Evolutionary conservation across 2,329 filamentous ascomycete genomes (phyloP), one percentile per base, ranked within the genome.

Genomic region (Alternaria angustiovoidea): DNA sequence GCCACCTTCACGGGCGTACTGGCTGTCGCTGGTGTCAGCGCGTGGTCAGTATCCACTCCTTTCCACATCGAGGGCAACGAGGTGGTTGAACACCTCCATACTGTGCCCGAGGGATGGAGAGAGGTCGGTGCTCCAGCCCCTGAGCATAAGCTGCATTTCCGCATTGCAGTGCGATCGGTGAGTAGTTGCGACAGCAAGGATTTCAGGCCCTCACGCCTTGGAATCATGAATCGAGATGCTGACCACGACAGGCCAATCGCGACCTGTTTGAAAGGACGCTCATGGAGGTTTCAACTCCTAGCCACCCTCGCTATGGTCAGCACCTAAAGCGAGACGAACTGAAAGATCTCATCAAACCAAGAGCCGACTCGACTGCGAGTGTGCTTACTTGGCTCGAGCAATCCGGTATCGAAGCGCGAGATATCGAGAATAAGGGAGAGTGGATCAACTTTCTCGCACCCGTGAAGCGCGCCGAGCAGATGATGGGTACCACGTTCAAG

Each of bases 281-380:
- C 9, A 81, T 88, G 57, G 84, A 88, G 42, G 81, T 91, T 30
- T 89, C 89, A 0, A 87, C 86, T 0, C 89, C 89, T 1, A 81
- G 80, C 28, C 83, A 88, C 65, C 75, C 81, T 2, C 80, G 78
- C 20, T 91, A 91, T 72, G 88, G 89, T 36, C 80, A 84, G 66
- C 86, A 90, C 68, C 77, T 91, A 76, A 87, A 84, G 58, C 84
- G 84, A n/a, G 82, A 88, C 34, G 83, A 90, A 67, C 75, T 90
- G 36, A 83, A 84, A 30, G 77, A 80, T 0, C 80, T 86, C 55
- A 78, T 88, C 39, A 84, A 84, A 18, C 87, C 88, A 0, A 77
- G 81, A 3, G 72, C 78, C 0, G 79, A 82, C 22, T 82, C 84
- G 4, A 82, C 82, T 14, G 71, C 80, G 28, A 79, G 80, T 2